Base-by-base conservation (phyloP, 371 early-diverging fungal species). In the Smittium mucronatum region DNA sequence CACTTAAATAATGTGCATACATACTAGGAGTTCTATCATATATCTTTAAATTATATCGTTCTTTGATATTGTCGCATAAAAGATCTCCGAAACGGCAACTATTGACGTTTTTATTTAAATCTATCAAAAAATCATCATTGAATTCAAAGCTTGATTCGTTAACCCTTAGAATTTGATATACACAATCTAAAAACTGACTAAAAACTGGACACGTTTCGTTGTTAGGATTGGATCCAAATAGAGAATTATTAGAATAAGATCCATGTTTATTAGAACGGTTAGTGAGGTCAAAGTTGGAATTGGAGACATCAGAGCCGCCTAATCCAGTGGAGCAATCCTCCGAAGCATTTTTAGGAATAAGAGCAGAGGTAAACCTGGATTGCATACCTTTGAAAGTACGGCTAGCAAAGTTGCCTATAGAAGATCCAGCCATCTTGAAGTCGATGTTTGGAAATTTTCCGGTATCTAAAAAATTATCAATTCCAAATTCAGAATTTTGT, bases 61-160 rank as follows among this genome's bases (percentile, higher is more conserved):
- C 95, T 31, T 80, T 75, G 74, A 93, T 91, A 70, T 86, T 87
- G 79, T 97, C 95, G 78, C 89, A 92, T 70, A 96, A 63, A 70
- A 97, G 95, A 16, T 89, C 92, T 26, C 96, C 97, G 81, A 90
- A 96, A 75, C 93, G 93, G 74, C 95, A 93, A 36, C 91, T 84
- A 72, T 93, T 92, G 33, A 88, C 81, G 75, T 92, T 90, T 74
- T 87, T 86, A 75, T 92, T 89, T 47, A 97, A 80, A 8, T 87
- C 82, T 11, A 89, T 81, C 71, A 98, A 75, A 63, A 95, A 81
- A 17, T 81, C 73, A 74, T 93, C 92, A 74, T 89, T 89, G 71
- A 92, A 98, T 82, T 95, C 94, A 78, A 98, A 98, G 59, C 89
- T 86, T 0, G 88, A 85, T 0, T 96, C 95, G 69, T 85, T 85